Evolutionary conservation across 345 rosid genomes (phyloP).

Genomic region (Eucalyptus marginata): DNA sequence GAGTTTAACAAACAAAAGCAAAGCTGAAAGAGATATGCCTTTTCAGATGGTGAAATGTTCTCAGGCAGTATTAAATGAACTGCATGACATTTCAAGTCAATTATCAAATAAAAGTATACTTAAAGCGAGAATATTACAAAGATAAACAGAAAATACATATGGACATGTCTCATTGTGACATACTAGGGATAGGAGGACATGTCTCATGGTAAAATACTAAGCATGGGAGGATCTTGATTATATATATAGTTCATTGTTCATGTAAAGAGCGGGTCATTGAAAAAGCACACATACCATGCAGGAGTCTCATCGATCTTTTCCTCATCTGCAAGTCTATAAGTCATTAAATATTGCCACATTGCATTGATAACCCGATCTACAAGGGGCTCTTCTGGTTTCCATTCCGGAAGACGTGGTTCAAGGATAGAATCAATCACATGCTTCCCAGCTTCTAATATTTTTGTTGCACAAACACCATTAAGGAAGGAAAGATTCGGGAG

Average conservation of each 20-base stretch:
- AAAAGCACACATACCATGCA: conserved; percentile 45
- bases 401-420: conserved; percentile 65
- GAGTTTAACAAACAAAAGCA: background rate
- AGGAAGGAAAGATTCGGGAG: conserved; percentile 48
- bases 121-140: background rate
- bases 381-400: conserved; percentile 51
- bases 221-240: background rate
- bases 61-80: background rate
- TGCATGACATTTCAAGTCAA: background rate
- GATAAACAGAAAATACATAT: background rate
- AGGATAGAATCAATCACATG: conserved; percentile 72
- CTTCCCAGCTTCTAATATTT: conserved; percentile 58
- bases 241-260: background rate
- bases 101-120: background rate
- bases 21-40: background rate
- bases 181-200: background rate
- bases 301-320: conserved; percentile 92
- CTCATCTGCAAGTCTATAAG: conserved; percentile 89
- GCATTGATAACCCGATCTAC: conserved; percentile 68
- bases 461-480: conserved; percentile 57
- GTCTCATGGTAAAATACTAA: background rate
- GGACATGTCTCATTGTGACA: background rate
- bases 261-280: background rate
- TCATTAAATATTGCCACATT: conserved; percentile 85
- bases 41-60: background rate